Base-by-base conservation (phyloP, 176 grass and related monocot genomes). In the Carex pumila region DNA sequence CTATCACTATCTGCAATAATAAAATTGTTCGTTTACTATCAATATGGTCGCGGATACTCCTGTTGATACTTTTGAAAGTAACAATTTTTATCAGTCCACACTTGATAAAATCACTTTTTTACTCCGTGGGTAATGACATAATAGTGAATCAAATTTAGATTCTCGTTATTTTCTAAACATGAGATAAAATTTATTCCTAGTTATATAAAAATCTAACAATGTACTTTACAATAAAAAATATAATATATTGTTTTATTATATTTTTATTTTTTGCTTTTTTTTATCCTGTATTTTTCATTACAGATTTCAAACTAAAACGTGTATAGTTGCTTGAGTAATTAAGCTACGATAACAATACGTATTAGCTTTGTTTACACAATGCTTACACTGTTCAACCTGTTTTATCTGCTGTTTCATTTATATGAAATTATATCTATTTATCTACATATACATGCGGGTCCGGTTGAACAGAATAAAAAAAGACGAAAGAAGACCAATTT, bases 331-430 rank as follows among this genome's bases (percentile, higher is more conserved):
- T 75, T 53, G 19, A 75, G 43, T 4, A 74, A 74, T 3, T n/a
- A 53, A 74, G 43, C 11, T 75, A 13, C 12, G 19, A 71, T 71
- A 14, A 41, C 13, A 54, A 53, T 53, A 53, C 71, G 43, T 56
- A 55, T 55, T 74, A 32, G 72, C 50, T 55, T 76, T 14, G 12
- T 56, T 56, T 75, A 31, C 11, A 54, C 50, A 32, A 56, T 55
- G 72, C 72, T 77, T 77, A 56, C 72, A 76, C 72, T 25, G 25
- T 77, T 77, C 49, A 77, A 32, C 56, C 49, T 77, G 13, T 77
- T 29, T 56, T 77, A 34, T 77, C 22, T 31, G 55, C 12, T 12
- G 3, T 3, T 31, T 22, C 12, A 56, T 56, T 30, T 56, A 31
- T 77, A 56, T 8, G 19, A 30, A 7, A 56, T 73, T 15, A 70